phyloP scores from a whole-genome alignment of 495 filamentous ascomycete genomes.

The Talaromyces nanjingensis region DNA sequence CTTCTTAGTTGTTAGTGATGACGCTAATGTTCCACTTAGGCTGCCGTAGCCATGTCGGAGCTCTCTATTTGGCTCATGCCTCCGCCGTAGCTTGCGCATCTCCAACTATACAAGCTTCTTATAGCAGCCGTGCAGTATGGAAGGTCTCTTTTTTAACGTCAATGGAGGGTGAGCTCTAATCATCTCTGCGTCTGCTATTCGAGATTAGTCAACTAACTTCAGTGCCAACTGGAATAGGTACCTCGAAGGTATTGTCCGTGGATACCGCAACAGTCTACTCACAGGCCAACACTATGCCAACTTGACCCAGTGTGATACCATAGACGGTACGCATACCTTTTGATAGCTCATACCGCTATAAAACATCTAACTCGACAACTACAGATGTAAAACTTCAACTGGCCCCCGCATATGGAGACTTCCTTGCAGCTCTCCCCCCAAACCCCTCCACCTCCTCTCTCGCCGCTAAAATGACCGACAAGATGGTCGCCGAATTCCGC shows the following conservation, averaged over 20 bases:
- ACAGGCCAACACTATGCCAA: conserved; percentile 89
- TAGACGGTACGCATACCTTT: conserved; percentile 62
- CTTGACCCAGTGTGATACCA: conserved; percentile 95
- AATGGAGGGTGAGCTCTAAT: conserved; percentile 68
- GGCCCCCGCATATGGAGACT: conserved; percentile 93
- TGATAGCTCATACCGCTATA: conserved; percentile 1
- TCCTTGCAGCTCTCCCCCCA: conserved; percentile 87
- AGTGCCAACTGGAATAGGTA: conserved; percentile 40
- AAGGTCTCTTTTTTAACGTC: conserved; percentile 93
- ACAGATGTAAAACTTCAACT: conserved; percentile 97
- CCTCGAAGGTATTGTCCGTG: conserved; percentile 93
- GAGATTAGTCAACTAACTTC: no score
- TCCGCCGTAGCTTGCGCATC: not conserved
- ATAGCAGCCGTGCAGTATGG: conserved; percentile 50
- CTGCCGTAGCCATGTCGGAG: not conserved
- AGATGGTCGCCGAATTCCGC: conserved; percentile 94
- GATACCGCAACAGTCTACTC: conserved; percentile 91
- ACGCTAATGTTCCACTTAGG: not conserved
- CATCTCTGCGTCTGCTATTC: no score
- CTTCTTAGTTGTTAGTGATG: not conserved
- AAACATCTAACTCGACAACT: conserved; percentile 6
- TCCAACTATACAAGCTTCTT: not conserved
- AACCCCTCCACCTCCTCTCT: conserved; percentile 95
- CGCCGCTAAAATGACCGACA: conserved; percentile 92
- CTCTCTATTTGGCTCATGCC: conserved; percentile 1